Base-by-base conservation (phyloP, 2,329 filamentous ascomycete genomes). In the Pseudocercospora ulei region DNA sequence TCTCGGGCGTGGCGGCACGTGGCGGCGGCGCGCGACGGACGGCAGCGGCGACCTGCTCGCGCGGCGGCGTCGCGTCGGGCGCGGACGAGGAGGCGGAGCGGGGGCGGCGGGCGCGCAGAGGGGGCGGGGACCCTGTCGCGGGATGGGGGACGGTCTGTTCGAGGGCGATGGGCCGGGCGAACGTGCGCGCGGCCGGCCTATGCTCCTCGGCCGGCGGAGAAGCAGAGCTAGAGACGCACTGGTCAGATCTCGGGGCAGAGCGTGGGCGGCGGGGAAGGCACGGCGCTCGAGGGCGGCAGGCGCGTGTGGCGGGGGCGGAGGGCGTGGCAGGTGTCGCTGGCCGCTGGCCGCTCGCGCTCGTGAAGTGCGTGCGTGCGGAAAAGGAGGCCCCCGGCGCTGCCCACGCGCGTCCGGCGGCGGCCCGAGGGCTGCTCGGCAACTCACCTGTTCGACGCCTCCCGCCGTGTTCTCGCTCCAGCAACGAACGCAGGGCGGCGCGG, bases 141-240 rank as follows among this genome's bases (percentile, higher is more conserved):
- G 39, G 43, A 38, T 50, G 42, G 47, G 30, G 41, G 41, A 38
- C 46, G 44, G 49, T 51, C 48, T 54, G 50, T 53, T 49, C 49
- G 42, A 41, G 39, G 19, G 30, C 30, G 30, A 33, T 33, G 13
- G 28, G 19, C 5, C 16, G 30, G 30, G 23, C 23, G 30, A 22
- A 33, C 35, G 40, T 36, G 34, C 34, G 39, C 39, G 22, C 31
- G 28, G 35, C 25, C 34, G 40, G 35, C 31, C 40, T 38, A 36
- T 35, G 40, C 30, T 33, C 30, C 40, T 23, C 39, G 27, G 20
- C 40, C 39, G 40, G 35, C 35, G 28, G 35, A 31, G 24, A 36
- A 36, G 29, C 16, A 35, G 28, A 42, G 17, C 17, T 18, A 12
- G 11, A 27, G 24, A n/a, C 14, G 27, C 35, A 25, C 29, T 43